Conservation (phyloP, 768 basidiomycete species). For the Mycena alexandri region DNA sequence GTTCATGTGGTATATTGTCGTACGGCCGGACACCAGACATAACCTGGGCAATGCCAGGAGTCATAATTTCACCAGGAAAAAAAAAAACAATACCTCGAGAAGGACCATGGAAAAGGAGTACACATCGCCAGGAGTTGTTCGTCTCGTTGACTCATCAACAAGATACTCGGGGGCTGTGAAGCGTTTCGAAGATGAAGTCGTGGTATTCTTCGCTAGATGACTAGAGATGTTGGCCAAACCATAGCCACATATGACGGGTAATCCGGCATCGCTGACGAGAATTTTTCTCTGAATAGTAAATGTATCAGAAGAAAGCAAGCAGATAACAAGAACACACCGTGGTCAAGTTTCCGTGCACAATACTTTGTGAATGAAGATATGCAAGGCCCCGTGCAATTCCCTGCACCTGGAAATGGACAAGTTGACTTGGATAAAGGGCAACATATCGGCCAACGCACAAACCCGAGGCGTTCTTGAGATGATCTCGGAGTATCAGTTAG, state of each 20-base stretch:
- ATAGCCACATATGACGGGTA: slow-evolving; percentile 6
- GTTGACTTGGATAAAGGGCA: no score
- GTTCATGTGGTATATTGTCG: background rate
- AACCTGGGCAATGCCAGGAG: background rate
- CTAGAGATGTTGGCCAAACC: background rate
- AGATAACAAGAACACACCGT: background rate
- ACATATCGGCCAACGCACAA: background rate
- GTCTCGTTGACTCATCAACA: background rate
- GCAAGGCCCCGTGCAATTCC: slow-evolving; percentile 15
- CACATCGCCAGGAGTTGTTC: slow-evolving; percentile 3
- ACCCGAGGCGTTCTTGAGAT: background rate
- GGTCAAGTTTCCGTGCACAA: slow-evolving; percentile 25
- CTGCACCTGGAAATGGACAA: background rate
- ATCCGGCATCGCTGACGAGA: background rate
- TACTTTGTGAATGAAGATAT: slow-evolving; percentile 24
- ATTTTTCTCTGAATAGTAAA: slow-evolving; percentile 22
- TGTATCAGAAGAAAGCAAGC: no score
- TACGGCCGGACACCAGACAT: slow-evolving; percentile 1
- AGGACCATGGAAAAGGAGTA: slow-evolving; percentile 12
- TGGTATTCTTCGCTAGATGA: background rate
- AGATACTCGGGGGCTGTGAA: slow-evolving; percentile 13
- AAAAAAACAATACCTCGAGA: background rate
- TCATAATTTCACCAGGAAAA: background rate
- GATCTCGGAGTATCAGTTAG: background rate
- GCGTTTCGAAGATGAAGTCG: background rate